Evolutionary conservation across 495 filamentous ascomycete species (phyloP).

Genomic region (Penicillium subrubescens): DNA sequence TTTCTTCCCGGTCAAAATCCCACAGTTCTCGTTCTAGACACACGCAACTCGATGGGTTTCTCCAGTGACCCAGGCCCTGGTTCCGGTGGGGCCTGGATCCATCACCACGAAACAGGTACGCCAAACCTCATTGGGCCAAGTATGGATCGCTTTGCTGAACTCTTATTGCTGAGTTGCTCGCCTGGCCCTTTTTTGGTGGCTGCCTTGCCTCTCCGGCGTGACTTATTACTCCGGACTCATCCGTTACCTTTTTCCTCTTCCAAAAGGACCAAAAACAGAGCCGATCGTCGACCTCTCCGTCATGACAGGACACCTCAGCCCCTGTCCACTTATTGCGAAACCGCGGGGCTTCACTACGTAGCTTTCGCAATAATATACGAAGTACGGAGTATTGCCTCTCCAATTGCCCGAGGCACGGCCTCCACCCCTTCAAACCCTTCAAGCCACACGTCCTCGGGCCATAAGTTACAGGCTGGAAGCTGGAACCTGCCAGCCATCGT

Average conservation of each 20-base stretch:
- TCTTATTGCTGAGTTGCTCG: not conserved
- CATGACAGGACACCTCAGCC: conserved; percentile 8
- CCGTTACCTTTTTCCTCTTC: not conserved
- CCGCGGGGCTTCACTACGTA: conserved; percentile 2
- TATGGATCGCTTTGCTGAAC: not conserved
- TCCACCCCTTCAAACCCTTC: not conserved
- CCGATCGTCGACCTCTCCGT: not conserved
- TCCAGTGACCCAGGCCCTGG: conserved; percentile 3
- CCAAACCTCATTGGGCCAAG: conserved; percentile 2
- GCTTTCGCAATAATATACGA: not conserved
- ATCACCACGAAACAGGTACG: not conserved
- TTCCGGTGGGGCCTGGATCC: not conserved
- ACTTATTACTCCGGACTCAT: not conserved
- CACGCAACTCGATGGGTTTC: conserved; percentile 1
- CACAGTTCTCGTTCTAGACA: not conserved
- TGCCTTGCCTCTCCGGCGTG: conserved; percentile 1
- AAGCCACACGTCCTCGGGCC: not conserved
- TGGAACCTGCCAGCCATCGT: not conserved
- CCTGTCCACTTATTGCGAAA: conserved; percentile 13
- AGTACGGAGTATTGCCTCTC: not conserved
- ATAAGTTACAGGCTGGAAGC: too few species aligned
- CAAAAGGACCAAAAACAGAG: conserved; percentile 2
- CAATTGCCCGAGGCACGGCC: not conserved
- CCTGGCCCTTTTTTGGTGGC: not conserved
- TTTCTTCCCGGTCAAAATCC: not conserved